Conservation (phyloP, 306 rosid species). For the Inga oerstediana region DNA sequence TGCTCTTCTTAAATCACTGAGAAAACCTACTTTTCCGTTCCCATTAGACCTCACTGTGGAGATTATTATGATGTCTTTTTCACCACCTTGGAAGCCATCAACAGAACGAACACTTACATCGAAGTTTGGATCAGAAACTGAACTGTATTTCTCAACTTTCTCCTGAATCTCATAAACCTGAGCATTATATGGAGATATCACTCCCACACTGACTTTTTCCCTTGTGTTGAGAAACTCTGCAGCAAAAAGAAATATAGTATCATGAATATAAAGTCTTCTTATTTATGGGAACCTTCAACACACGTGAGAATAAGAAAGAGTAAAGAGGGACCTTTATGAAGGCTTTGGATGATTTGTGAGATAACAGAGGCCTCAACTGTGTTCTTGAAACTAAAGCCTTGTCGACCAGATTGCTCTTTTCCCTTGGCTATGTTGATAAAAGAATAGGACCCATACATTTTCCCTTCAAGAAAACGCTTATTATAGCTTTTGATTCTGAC, state of each 20-base stretch:
- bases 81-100: constrained; percentile 77
- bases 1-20: constrained; percentile 46
- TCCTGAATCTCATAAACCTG: constrained; percentile 53
- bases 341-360: constrained; percentile 48
- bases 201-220: constrained; percentile 55
- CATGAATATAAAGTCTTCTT: constrained; percentile 1
- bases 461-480: constrained; percentile 33
- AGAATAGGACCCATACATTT: constrained; percentile 38
- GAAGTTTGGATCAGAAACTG: constrained; percentile 28
- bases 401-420: constrained; percentile 30
- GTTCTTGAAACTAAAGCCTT: constrained; percentile 36
- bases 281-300: neutral
- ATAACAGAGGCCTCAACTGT: constrained; percentile 51
- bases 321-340: constrained; percentile 42
- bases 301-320: neutral
- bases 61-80: constrained; percentile 51
- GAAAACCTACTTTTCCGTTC: constrained; percentile 46
- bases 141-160: constrained; percentile 23
- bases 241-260: neutral
- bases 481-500: constrained; percentile 27
- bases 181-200: constrained; percentile 65
- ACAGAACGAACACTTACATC: constrained; percentile 51
- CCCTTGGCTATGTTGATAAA: constrained; percentile 45
- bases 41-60: constrained; percentile 46
- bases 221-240: constrained; percentile 36